Conservation (phyloP, 345 rosid genomes). For the Stellera chamaejasme region DNA sequence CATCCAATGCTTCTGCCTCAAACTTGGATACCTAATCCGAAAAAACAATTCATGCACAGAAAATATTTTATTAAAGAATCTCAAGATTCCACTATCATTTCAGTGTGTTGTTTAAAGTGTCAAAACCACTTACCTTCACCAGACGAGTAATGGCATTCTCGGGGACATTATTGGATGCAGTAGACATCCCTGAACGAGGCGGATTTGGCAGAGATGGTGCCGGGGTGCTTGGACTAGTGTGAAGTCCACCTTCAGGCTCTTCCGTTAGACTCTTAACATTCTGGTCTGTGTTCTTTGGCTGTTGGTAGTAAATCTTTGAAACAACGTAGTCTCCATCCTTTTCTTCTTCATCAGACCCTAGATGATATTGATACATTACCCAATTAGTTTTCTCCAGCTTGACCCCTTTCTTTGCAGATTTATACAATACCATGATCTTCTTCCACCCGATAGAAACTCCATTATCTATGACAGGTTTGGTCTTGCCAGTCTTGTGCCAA, state of each 20-base stretch:
- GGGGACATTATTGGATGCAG: conserved; percentile 19
- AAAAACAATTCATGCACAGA: conserved; percentile 3
- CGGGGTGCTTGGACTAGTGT: conserved; percentile 68
- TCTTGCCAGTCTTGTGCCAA: conserved; percentile 98
- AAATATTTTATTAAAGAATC: neutral
- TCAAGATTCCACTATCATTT: neutral
- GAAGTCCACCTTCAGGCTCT: conserved; percentile 36
- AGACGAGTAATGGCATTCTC: conserved; percentile 15
- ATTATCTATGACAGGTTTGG: conserved; percentile 48
- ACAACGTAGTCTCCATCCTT: conserved; percentile 64
- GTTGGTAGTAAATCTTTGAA: conserved; percentile 66
- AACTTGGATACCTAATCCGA: conserved; percentile 29
- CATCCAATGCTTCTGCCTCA: conserved; percentile 23
- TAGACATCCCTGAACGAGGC: conserved; percentile 27
- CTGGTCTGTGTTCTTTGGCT: conserved; percentile 36
- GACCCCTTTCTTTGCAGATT: conserved; percentile 52
- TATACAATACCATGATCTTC: conserved; percentile 93
- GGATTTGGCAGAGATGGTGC: conserved; percentile 52
- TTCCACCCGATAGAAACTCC: conserved; percentile 71
- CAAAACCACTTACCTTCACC: conserved; percentile 26
- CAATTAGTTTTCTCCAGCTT: conserved; percentile 75
- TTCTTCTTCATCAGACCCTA: conserved; percentile 69
- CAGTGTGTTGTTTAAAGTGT: neutral
- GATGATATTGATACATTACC: conserved; percentile 92
- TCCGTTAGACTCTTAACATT: conserved; percentile 8